Conservation (phyloP, 2,329 filamentous ascomycete species). For the Apiospora sp. region DNA sequence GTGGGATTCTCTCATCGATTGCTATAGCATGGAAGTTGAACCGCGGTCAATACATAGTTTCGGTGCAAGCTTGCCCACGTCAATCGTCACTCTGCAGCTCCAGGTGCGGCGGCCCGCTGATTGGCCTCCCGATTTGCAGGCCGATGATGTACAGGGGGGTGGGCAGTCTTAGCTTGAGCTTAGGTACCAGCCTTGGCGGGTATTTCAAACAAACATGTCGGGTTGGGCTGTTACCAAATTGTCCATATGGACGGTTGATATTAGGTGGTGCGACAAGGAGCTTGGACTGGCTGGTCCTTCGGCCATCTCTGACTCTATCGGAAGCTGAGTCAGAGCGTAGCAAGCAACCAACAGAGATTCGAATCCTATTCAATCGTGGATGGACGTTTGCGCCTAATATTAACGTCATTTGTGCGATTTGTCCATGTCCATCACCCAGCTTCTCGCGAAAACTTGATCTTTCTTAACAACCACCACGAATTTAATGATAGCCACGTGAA, state of each 20-base stretch:
- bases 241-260: slow-evolving; percentile 9
- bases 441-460: slow-evolving; percentile 15
- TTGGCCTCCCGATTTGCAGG: slow-evolving; percentile 15
- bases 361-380: background rate
- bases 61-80: slow-evolving; percentile 3
- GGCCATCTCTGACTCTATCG: background rate
- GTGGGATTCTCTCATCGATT: slow-evolving; percentile 8
- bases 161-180: background rate
- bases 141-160: slow-evolving; percentile 10
- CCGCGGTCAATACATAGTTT: slow-evolving; percentile 16
- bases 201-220: slow-evolving; percentile 5
- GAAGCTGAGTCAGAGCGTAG: slow-evolving; percentile 7
- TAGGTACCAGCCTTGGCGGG: slow-evolving; percentile 9
- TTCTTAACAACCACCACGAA: background rate
- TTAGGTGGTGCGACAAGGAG: slow-evolving; percentile 18
- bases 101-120: slow-evolving; percentile 19
- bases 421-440: background rate
- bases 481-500: background rate
- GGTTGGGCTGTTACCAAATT: slow-evolving; percentile 2
- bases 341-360: slow-evolving; percentile 1
- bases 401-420: slow-evolving; percentile 18
- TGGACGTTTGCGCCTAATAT: slow-evolving; percentile 11
- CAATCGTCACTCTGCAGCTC: slow-evolving; percentile 14
- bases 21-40: slow-evolving; percentile 14
- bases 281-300: background rate